A percentile compares a stretch with the other conserved stretches of the same genome.
Conservation (phyloP, 345 rosid genomes). For the Bruguiera sexangula region DNA sequence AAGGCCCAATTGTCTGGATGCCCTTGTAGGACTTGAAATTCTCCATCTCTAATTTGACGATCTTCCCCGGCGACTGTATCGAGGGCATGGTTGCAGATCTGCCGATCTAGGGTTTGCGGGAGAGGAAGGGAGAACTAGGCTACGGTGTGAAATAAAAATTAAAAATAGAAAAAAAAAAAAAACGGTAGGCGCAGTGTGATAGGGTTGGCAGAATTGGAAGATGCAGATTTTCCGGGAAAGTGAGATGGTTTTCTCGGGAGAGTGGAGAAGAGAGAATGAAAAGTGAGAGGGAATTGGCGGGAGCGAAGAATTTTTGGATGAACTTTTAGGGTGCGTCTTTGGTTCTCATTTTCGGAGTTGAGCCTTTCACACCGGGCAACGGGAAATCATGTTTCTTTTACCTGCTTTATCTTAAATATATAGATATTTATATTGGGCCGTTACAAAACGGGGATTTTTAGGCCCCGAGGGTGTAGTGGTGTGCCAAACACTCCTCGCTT, state of each 20-base stretch:
- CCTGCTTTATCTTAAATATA: not conserved
- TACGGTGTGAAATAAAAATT: not conserved
- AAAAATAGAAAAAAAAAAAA: not conserved
- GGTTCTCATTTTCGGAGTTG: not conserved
- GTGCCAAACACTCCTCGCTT: too few species aligned
- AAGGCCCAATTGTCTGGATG: conserved; percentile 75
- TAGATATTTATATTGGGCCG: too few species aligned
- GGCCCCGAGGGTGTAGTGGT: too few species aligned
- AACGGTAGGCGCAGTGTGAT: not conserved
- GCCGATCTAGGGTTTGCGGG: conserved; percentile 13
- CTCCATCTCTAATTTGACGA: conserved; percentile 74
- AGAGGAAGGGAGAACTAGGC: not conserved
- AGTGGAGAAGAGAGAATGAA: not conserved
- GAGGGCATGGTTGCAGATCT: conserved; percentile 55
- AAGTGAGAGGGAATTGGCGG: conserved; percentile 17
- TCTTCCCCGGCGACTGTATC: conserved; percentile 61
- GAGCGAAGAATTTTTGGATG: conserved; percentile 10
- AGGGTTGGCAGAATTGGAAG: not conserved
- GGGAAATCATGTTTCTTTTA: not conserved
- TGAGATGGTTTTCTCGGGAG: not conserved
- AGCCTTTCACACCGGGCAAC: not conserved
- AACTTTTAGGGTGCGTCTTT: not conserved
- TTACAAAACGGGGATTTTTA: too few species aligned
- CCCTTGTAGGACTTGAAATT: conserved; percentile 99
- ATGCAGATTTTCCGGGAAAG: too few species aligned